Conservation (phyloP, 257 asterid genomes). For the Solanum medicagineum region DNA sequence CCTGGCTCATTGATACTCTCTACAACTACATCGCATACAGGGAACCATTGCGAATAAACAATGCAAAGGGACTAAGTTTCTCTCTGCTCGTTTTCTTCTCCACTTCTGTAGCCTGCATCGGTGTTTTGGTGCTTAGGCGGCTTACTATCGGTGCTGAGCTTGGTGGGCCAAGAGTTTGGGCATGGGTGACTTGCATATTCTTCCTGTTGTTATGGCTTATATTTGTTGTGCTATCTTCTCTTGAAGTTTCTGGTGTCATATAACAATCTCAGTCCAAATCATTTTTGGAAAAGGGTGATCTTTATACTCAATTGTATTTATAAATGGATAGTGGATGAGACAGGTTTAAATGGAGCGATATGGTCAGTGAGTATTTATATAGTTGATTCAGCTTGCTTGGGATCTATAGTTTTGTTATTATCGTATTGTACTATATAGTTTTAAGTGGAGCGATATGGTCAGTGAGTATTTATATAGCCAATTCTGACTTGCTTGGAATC, state of each 20-base stretch:
- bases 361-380: not conserved
- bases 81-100: constrained; percentile 75
- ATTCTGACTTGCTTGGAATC: not conserved
- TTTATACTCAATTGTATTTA: not conserved
- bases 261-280: not conserved
- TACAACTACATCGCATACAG: constrained; percentile 80
- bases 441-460: not conserved
- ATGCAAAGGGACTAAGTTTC: constrained; percentile 72
- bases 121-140: constrained; percentile 66
- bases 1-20: constrained; percentile 76
- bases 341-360: not conserved
- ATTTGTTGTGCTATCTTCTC: constrained; percentile 57
- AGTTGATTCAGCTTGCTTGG: not conserved
- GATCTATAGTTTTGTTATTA: not conserved
- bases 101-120: constrained; percentile 72
- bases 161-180: constrained; percentile 86
- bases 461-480: not conserved
- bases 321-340: not conserved
- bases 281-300: not conserved
- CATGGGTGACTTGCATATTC: constrained; percentile 62
- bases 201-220: constrained; percentile 66
- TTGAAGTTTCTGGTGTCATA: constrained; percentile 45
- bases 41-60: constrained; percentile 52
- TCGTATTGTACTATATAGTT: not conserved
- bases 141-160: constrained; percentile 73